Evolutionary conservation across 2,329 filamentous ascomycete genomes (phyloP).

Genomic region (Claviceps africana): DNA sequence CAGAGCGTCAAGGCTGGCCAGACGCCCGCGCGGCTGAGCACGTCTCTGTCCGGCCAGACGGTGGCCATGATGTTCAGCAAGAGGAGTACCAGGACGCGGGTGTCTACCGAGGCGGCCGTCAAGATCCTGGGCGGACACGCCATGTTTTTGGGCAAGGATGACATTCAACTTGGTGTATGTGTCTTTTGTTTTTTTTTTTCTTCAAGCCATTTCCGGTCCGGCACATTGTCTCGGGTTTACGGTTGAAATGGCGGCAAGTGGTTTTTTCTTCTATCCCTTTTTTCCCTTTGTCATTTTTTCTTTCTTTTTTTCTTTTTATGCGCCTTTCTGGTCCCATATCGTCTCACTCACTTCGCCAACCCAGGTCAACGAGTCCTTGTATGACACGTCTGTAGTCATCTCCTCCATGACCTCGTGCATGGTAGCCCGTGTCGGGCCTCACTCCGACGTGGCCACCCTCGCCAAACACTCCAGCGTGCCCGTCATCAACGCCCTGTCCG

Average conservation of each 20-base stretch:
- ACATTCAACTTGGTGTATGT: constrained; percentile 83
- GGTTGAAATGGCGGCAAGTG: background rate
- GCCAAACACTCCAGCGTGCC: constrained; percentile 63
- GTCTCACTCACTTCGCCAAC: background rate
- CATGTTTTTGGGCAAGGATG: constrained; percentile 92
- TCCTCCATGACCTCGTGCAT: constrained; percentile 86
- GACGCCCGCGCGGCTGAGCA: constrained; percentile 40
- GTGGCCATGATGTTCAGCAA: constrained; percentile 97
- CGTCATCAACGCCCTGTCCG: constrained; percentile 77
- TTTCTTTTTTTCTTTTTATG: background rate
- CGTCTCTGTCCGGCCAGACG: constrained; percentile 58
- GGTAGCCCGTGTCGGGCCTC: constrained; percentile 63
- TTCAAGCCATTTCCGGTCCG: too few species aligned
- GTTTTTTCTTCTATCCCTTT: too few species aligned
- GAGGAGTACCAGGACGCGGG: constrained; percentile 79
- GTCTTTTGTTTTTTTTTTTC: background rate
- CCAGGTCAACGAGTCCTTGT: constrained; percentile 86
- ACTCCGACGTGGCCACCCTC: constrained; percentile 58
- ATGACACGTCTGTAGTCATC: constrained; percentile 81
- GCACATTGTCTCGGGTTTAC: background rate
- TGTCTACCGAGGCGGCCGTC: constrained; percentile 86
- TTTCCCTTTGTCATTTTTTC: too few species aligned
- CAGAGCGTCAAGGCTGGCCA: constrained; percentile 54
- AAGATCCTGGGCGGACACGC: constrained; percentile 80
- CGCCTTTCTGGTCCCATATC: background rate